These are phyloP conservation scores for Sporopachydermia cereana DNA, from an alignment of 1,139 yeast genomes.

Conservation along the genomic window DNA sequence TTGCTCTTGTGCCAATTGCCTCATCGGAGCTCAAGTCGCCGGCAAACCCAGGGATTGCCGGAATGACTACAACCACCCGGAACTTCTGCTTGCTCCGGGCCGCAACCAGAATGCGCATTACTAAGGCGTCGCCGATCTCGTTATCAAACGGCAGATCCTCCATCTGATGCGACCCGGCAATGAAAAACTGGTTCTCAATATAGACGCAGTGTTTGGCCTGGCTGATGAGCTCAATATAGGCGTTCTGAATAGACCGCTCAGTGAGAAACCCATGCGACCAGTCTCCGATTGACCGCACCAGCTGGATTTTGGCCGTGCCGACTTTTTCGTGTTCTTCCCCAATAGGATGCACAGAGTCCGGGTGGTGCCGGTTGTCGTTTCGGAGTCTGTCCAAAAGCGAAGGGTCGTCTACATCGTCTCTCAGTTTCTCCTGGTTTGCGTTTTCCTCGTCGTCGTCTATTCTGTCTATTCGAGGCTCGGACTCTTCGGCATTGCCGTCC, in stretches of 20 bases:
- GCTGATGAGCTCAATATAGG: conserved; percentile 10
- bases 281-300: conserved; percentile 12
- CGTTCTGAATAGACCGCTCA: conserved; percentile 13
- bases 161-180: conserved; percentile 11
- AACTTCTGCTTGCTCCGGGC: conserved; percentile 11
- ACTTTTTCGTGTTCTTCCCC: conserved; percentile 7
- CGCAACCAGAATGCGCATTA: conserved; percentile 11
- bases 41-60: conserved; percentile 14
- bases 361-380: background rate
- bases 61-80: conserved; percentile 11
- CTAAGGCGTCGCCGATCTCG: conserved; percentile 13
- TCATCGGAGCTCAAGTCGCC: conserved; percentile 13
- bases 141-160: conserved; percentile 11
- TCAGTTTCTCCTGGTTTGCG: conserved; percentile 7
- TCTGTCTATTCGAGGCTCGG: background rate
- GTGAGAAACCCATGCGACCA: conserved; percentile 14
- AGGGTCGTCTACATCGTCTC: conserved; percentile 10
- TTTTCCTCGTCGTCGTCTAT: conserved; percentile 6
- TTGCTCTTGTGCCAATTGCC: conserved; percentile 13
- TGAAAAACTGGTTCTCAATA: conserved; percentile 14
- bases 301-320: conserved; percentile 11
- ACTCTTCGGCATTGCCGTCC: background rate
- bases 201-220: conserved; percentile 12
- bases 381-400: background rate
- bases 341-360: background rate